These are phyloP conservation scores for Solanum okadae DNA, from an alignment of 257 asterid genomes.

Conservation along the genomic window DNA sequence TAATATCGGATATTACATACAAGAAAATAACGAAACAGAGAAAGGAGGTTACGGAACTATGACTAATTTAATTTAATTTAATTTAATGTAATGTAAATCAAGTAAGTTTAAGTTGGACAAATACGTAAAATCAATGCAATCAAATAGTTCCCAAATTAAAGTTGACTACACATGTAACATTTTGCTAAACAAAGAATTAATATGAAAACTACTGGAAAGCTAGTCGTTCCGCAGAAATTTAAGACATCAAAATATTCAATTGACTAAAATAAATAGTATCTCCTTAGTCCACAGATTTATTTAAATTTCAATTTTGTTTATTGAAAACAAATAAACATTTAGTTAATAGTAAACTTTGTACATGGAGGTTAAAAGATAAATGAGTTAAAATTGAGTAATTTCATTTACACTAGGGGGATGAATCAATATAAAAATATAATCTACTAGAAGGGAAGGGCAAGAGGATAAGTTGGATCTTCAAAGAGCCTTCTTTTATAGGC, in stretches of 20 bases:
- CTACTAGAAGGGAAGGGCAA: background rate
- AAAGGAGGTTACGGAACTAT: too few relatives aligned
- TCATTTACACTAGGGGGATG: background rate
- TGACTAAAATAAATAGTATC: background rate
- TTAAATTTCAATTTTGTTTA: background rate
- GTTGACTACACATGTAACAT: background rate
- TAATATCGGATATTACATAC: too few relatives aligned
- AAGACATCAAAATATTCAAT: background rate
- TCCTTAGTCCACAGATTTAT: background rate
- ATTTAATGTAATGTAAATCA: too few relatives aligned
- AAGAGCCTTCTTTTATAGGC: background rate
- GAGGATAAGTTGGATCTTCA: background rate
- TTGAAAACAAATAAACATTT: background rate
- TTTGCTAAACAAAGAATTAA: background rate
- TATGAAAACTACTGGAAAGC: background rate
- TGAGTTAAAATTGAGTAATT: background rate
- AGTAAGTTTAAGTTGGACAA: background rate
- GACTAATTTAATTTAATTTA: too few relatives aligned
- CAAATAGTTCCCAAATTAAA: background rate
- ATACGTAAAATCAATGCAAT: background rate
- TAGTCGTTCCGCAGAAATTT: background rate
- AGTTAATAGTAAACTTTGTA: background rate
- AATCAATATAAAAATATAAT: too few relatives aligned
- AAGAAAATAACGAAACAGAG: too few relatives aligned
- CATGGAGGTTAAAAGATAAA: background rate